phyloP scores from a whole-genome alignment of 106 monocot genomes.

The Hemerocallis citrina region DNA sequence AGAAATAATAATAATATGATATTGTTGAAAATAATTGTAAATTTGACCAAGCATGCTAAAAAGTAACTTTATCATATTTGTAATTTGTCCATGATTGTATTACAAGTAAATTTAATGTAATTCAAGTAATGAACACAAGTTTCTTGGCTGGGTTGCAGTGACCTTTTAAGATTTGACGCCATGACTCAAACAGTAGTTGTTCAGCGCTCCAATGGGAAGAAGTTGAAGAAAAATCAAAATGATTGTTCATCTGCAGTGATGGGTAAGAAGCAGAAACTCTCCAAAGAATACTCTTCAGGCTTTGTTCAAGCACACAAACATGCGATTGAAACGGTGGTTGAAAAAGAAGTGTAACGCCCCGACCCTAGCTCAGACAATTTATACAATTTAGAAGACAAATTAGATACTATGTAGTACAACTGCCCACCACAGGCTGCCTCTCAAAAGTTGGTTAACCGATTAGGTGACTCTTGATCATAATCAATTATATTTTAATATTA shows the following conservation, averaged over 20 bases:
- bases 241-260: conserved; percentile 19
- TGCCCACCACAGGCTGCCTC: too few species aligned
- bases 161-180: not conserved
- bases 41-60: too few species aligned
- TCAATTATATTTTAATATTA: too few species aligned
- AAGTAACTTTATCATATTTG: too few species aligned
- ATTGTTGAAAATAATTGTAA: too few species aligned
- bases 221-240: conserved; percentile 7
- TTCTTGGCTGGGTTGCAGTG: not conserved
- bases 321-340: conserved; percentile 64
- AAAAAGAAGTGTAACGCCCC: too few species aligned
- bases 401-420: too few species aligned
- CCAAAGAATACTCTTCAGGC: conserved; percentile 29
- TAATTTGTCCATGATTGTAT: not conserved
- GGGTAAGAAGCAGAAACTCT: conserved; percentile 38
- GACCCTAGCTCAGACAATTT: too few species aligned
- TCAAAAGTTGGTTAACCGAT: too few species aligned
- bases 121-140: not conserved
- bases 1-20: too few species aligned
- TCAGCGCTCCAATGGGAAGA: conserved; percentile 19
- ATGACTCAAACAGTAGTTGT: conserved; percentile 24
- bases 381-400: too few species aligned
- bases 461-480: too few species aligned
- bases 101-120: not conserved
- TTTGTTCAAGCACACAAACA: conserved; percentile 54